Evolutionary conservation across 73 alveolate genomes (phyloP), one percentile per base, ranked within the genome.

Genomic region (Stentor roeselii): DNA sequence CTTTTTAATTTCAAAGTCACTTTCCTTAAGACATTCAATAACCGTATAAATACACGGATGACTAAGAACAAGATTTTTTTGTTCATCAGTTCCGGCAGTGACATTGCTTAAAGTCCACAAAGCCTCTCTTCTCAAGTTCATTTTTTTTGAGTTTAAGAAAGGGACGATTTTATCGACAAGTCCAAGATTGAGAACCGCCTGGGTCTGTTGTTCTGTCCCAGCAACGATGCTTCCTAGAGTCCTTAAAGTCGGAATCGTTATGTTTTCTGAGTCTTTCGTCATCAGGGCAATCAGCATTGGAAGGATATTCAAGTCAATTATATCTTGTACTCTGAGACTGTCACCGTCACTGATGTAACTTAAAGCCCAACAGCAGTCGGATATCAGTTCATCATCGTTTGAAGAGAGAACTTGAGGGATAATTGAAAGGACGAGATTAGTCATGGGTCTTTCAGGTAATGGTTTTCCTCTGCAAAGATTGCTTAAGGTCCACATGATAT

Each of bases 401-500:
- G 87, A 90, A 50, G 86, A 91, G 75, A 92, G 84, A n/a, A 92
- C 93, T 74, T 93, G 87, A 50, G 98, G 91, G 15, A 94, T 89
- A 0, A 93, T 80, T 42, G 96, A 95, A 3, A 95, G 82, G 3
- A 95, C 95, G 39, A 89, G 78, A 36, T 89, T 83, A 37, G 95
- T 93, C 40, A 82, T 59, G 39, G 78, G 83, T 32, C 3, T 87
- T 60, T 84, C 93, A 40, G 98, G 97, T 32, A 89, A 76, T 14
- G 99, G 99, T 75, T 95, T 95, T 39, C 98, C 98, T 92, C 98
- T 90, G 82, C 97, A 90, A 58, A 96, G 91, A 86, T 97, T 97
- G 36, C 98, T 85, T 15, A 97, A 87, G 37, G 99, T 91, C 99
- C 99, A 97, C 21, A 67, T 32, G 80, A 67, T 21, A 74, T 90